phyloP scores from a whole-genome alignment of 257 asterid species.

The Voacanga thouarsii region DNA sequence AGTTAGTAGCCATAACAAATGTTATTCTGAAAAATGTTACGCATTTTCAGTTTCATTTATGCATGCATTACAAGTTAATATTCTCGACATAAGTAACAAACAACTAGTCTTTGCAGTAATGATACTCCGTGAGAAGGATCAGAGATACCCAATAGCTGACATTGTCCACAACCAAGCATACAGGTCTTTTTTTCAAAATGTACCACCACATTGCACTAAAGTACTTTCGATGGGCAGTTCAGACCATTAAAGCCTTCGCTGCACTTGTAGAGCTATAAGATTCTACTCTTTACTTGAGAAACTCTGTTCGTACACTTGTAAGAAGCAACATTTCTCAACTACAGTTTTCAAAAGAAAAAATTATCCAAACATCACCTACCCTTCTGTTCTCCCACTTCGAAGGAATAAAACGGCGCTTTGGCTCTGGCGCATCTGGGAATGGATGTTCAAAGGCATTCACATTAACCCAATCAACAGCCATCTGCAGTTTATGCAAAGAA shows the following conservation, averaged over 20 bases:
- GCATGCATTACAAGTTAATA: background rate
- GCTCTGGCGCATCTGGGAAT: conserved; percentile 90
- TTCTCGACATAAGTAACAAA: background rate
- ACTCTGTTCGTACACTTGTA: background rate
- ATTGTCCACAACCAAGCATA: background rate
- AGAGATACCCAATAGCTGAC: background rate
- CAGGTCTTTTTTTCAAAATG: too few species aligned
- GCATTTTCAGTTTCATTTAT: background rate
- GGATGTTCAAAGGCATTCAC: conserved; percentile 85
- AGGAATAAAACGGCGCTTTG: conserved; percentile 93
- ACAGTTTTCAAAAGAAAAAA: background rate
- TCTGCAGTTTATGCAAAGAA: conserved; percentile 45
- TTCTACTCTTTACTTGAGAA: background rate
- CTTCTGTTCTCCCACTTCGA: conserved; percentile 87
- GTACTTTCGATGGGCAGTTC: background rate
- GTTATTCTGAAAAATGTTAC: background rate
- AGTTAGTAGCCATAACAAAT: background rate
- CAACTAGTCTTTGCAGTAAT: background rate
- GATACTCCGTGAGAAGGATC: too few species aligned
- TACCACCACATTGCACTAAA: background rate
- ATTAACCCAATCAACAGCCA: conserved; percentile 77
- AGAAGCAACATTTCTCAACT: conserved; percentile 4
- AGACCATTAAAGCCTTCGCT: background rate
- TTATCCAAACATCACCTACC: conserved; percentile 40
- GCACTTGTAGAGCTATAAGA: background rate